Percentiles rank a stretch among this genome's conserved stretches.
These are phyloP conservation scores for Neobulgaria alba DNA, from an alignment of 2,329 filamentous ascomycete species.

Conservation along the genomic window DNA sequence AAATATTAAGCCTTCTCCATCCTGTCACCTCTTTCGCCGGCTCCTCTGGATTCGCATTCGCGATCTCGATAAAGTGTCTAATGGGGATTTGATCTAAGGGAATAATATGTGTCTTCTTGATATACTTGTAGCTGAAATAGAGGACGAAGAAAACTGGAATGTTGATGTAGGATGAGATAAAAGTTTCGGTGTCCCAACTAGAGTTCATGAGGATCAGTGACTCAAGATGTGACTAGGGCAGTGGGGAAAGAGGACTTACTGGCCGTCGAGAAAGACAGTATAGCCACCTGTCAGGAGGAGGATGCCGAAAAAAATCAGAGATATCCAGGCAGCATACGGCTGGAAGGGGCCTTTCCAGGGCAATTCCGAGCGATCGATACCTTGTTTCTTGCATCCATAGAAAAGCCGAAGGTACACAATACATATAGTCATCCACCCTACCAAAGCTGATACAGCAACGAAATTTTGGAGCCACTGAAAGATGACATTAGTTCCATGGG, in stretches of 20 bases:
- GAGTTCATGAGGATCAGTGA: no score
- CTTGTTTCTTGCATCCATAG: constrained; percentile 46
- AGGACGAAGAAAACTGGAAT: constrained; percentile 49
- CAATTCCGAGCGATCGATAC: constrained; percentile 40
- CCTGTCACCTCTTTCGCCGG: constrained; percentile 13
- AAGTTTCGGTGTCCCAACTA: constrained; percentile 46
- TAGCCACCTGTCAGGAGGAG: constrained; percentile 56
- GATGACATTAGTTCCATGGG: constrained; percentile 46
- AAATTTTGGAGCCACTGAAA: constrained; percentile 61
- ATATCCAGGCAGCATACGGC: constrained; percentile 47
- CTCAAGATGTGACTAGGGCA: no score
- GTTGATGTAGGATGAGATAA: constrained; percentile 56
- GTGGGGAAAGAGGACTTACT: no score
- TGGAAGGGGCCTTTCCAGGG: constrained; percentile 49
- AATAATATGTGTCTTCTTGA: constrained; percentile 39
- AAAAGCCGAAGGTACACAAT: constrained; percentile 51
- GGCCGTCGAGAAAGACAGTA: constrained; percentile 49
- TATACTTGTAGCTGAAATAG: constrained; percentile 45
- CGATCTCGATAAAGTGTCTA: constrained; percentile 31
- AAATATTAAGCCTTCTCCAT: constrained; percentile 19
- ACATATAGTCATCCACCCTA: constrained; percentile 54
- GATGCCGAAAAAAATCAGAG: constrained; percentile 41
- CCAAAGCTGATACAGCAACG: constrained; percentile 53
- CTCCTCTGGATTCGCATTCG: constrained; percentile 21
- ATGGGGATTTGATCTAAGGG: constrained; percentile 31